Conservation (phyloP, 768 basidiomycete species). For the Hysterangium stoloniferum region DNA sequence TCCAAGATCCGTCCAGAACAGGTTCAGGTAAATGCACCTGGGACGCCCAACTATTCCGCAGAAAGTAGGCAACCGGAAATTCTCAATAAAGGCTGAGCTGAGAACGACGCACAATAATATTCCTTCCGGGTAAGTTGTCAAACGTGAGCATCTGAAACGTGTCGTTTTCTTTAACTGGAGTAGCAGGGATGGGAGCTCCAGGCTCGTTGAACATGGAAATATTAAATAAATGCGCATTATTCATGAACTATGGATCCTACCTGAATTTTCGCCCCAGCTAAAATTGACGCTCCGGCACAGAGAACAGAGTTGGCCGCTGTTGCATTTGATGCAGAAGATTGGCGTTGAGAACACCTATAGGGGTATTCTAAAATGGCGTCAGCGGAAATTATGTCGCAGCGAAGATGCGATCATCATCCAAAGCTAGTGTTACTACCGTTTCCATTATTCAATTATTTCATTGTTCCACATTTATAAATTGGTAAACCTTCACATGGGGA, state of each 20-base stretch:
- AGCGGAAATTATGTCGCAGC: too few species aligned
- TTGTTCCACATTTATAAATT: too few species aligned
- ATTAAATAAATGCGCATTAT: too few species aligned
- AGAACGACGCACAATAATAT: constrained; percentile 64
- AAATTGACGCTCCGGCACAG: constrained; percentile 41
- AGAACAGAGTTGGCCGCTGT: constrained; percentile 48
- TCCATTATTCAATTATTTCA: too few species aligned
- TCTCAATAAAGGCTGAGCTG: too few species aligned
- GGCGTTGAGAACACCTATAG: too few species aligned
- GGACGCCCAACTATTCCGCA: constrained; percentile 52
- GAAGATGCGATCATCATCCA: too few species aligned
- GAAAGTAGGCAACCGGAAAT: not conserved
- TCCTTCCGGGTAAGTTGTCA: constrained; percentile 44
- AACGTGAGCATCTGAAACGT: constrained; percentile 35
- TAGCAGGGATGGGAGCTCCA: constrained; percentile 42
- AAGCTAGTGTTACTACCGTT: too few species aligned
- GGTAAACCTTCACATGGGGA: too few species aligned
- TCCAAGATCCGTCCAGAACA: constrained; percentile 55
- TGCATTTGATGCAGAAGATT: too few species aligned
- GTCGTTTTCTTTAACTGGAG: constrained; percentile 51
- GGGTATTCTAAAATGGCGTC: too few species aligned
- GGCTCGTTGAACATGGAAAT: constrained; percentile 15
- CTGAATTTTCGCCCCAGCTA: constrained; percentile 37
- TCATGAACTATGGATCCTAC: too few species aligned
- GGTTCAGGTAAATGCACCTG: constrained; percentile 69